Base-by-base conservation (phyloP, 1,284 basidiomycete species). In the Lentinula novae-zelandiae region DNA sequence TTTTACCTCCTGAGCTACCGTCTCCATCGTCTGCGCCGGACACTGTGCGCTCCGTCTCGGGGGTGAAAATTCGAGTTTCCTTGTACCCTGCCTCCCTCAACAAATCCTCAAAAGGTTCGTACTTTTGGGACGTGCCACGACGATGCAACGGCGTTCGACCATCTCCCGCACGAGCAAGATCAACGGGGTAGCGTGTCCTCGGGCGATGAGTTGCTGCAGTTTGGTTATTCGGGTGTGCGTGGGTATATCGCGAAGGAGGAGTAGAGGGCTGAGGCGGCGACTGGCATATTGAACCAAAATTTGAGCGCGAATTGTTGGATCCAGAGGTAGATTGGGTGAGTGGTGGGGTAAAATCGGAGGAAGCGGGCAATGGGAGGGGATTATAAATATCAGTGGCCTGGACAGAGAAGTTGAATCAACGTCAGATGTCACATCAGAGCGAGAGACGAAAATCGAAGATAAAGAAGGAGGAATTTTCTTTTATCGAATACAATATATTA, bases 11-110 rank as follows among this genome's bases (percentile, higher is more conserved):
- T 66, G 72, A 64, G 55, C 62, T 66, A 36, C 67, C 69, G 40
- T 54, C 71, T 57, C 44, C 17, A 46, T 5, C 8, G 3, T n/a
- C 44, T 9, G 44, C 10, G 9, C 44, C 17, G n/a, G 65, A 72
- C 27, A 75, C 70, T 5, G 68, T 63, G 53, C 83, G 80, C 65
- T 93, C 90, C 0, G 80, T 76, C 72, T 94, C 91, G 5, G 93
- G 92, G 0, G 93, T 93, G 67, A 92, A 91, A 15, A 95, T 81
- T 36, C 93, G 81, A 0, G 92, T 94, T 71, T 95, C 93, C 72
- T 92, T 93, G 79, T 94, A 95, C 3, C 93, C 93, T 0, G 92
- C 92, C 70, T 93, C 89, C 58, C 84, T 80, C 22, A 95, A 78
- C 15, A 95, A 79, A 72, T 94, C 90, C 67, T 93, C 93, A 33